Evolutionary conservation across 306 rosid species (phyloP).

Genomic region (Malus asiatica): DNA sequence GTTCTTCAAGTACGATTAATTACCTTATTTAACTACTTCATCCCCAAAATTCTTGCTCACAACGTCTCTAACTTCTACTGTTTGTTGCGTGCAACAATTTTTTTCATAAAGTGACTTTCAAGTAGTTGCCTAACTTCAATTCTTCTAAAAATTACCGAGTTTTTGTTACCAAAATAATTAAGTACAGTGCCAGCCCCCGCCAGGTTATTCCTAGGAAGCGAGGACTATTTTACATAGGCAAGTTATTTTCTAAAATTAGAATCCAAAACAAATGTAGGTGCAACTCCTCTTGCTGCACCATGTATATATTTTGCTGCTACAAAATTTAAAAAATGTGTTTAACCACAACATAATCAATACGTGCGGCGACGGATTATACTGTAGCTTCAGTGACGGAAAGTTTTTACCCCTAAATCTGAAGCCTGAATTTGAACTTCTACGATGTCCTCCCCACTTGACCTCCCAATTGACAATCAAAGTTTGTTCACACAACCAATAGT

Average conservation of each 20-base stretch:
- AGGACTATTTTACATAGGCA: not conserved
- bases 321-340: not conserved
- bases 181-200: not conserved
- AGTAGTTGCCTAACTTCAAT: not conserved
- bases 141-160: not conserved
- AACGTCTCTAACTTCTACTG: not conserved
- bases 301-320: not conserved
- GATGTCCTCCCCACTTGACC: not conserved
- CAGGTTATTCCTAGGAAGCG: not conserved
- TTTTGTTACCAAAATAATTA: not conserved
- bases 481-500: slow-evolving; percentile 2
- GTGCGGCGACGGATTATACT: not conserved
- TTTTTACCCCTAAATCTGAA: not conserved
- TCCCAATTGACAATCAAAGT: not conserved
- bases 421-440: too few relatives aligned
- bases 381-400: not conserved
- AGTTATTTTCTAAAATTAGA: not conserved
- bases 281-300: not conserved
- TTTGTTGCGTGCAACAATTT: not conserved
- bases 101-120: not conserved
- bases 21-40: not conserved
- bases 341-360: not conserved
- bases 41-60: not conserved
- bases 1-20: not conserved
- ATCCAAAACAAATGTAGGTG: not conserved